Evolutionary conservation across 2,329 filamentous ascomycete genomes (phyloP), one percentile per base, ranked within the genome.

Genomic region (Aureobasidium melanogenum): DNA sequence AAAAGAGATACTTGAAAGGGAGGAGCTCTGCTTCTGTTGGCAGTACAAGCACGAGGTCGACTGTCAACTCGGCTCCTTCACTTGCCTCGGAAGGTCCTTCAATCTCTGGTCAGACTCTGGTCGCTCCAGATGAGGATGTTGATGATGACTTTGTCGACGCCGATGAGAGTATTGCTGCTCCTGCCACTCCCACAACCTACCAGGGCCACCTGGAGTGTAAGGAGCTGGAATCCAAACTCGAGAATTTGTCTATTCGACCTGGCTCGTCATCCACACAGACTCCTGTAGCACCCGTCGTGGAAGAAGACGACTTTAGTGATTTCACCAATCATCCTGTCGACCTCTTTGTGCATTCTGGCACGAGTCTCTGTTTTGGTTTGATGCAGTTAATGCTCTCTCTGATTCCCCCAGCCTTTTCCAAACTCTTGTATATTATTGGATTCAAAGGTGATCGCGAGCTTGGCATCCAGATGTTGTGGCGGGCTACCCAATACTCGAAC

Each of bases 321-420:
- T 88, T 93, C 66, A 84, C 82, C 39, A 69, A 72, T 4, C 85
- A 92, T 63, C 85, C 89, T 0, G 83, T 93, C 19, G 93, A 97
- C 72, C 76, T 88, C 24, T 99, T 97, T 71, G 86, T 97, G 39
- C 91, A 96, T 72, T 92, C 90, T 0, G 93, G 91, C 10, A 84
- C 87, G 5, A 94, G 89, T 70, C 87, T 97, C 73, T 96, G 91
- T 73, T 97, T 92, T 68, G 94, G 94, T 3, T 82, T 95, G 34
- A 77, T 97, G 1, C 81, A 95, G 15, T 80, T 97, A 1, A 80
- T 97, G 59, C 86, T 97, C n/a, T 95, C 91, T 14, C 88, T 97
- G 77, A 86, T 97, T 0, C 95, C 94, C 0, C 94, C 94, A 0
- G 85, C 92, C 0, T 96, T 97, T 73, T 88, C 84, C n/a, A 88